These are phyloP conservation scores for Pneumocystis jirovecii DNA, from an alignment of 1,139 yeast genomes.

Conservation along the genomic window DNA sequence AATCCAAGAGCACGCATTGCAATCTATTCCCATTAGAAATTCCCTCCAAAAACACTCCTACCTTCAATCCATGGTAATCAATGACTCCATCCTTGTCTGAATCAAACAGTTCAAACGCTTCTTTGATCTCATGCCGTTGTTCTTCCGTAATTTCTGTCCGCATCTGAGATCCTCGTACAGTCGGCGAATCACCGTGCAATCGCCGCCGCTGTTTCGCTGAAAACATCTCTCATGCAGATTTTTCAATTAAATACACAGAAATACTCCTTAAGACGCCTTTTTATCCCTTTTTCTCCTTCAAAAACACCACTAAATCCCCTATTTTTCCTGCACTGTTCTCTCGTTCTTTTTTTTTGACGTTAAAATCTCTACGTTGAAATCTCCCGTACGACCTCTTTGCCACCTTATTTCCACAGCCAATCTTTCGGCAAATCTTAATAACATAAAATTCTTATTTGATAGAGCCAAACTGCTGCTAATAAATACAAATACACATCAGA, in stretches of 20 bases:
- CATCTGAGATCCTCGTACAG: neutral
- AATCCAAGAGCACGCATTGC: slow-evolving; percentile 93
- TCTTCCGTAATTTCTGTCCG: slow-evolving; percentile 56
- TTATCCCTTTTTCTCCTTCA: neutral
- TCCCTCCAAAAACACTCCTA: slow-evolving; percentile 9
- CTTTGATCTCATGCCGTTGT: slow-evolving; percentile 82
- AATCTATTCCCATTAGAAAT: slow-evolving; percentile 25
- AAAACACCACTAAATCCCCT: neutral
- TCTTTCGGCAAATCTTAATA: too few species aligned
- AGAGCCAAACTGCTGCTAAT: too few species aligned
- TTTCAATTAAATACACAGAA: neutral
- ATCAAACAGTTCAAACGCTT: slow-evolving; percentile 85
- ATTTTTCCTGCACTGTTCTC: too few species aligned
- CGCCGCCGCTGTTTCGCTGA: slow-evolving; percentile 1
- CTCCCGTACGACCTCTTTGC: too few species aligned
- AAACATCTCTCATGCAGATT: neutral
- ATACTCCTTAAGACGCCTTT: neutral
- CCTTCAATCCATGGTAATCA: slow-evolving; percentile 83
- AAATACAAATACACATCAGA: too few species aligned
- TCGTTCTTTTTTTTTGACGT: neutral
- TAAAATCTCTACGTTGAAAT: neutral
- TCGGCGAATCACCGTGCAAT: neutral
- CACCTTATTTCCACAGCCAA: too few species aligned
- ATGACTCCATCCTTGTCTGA: slow-evolving; percentile 80
- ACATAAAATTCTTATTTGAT: too few species aligned